Conservation (phyloP, 495 filamentous ascomycete genomes). For the Venustampulla echinocandica region DNA sequence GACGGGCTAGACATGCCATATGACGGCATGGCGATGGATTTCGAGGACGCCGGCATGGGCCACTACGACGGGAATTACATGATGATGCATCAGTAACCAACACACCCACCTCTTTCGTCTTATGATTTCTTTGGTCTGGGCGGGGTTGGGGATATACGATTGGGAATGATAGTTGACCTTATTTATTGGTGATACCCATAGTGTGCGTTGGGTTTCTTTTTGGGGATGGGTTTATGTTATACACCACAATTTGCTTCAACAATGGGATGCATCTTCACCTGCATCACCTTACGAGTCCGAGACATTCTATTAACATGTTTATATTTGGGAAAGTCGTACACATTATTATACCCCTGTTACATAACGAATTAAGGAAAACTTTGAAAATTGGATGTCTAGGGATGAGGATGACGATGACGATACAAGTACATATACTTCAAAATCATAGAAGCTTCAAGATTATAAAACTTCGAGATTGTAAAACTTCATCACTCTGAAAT, state of each 20-base stretch:
- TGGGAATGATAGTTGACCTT: too few relatives aligned
- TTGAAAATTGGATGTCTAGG: neutral
- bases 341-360: constrained; percentile 1
- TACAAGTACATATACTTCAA: too few relatives aligned
- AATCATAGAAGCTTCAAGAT: too few relatives aligned
- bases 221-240: neutral
- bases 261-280: neutral
- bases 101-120: neutral
- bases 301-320: neutral
- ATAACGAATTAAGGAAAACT: neutral
- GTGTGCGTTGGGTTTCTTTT: neutral
- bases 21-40: constrained; percentile 21
- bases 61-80: constrained; percentile 15
- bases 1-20: constrained; percentile 25
- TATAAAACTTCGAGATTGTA: too few relatives aligned
- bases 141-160: neutral
- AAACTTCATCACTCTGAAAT: too few relatives aligned
- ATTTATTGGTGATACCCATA: neutral
- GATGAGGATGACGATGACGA: too few relatives aligned
- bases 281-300: neutral
- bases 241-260: neutral
- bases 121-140: neutral
- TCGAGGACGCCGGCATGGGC: constrained; percentile 11
- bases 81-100: constrained; percentile 20
- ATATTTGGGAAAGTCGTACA: neutral